These are phyloP conservation scores for Azolla pinnata DNA, from an alignment of 75 land plant species.

Conservation along the genomic window DNA sequence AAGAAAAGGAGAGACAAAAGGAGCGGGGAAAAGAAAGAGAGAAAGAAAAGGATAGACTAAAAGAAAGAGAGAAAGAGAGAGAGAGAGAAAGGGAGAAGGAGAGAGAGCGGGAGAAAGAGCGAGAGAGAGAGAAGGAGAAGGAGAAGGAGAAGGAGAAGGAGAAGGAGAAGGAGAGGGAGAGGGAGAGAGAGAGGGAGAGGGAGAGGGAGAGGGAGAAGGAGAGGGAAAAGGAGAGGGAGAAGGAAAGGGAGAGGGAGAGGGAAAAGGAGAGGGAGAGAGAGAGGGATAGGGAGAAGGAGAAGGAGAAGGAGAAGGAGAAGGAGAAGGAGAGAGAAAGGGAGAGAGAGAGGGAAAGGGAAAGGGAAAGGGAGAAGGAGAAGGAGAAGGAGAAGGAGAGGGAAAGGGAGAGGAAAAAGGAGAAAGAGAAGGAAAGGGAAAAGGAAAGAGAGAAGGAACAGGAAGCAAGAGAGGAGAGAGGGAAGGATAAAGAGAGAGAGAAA, in stretches of 20 bases:
- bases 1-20: neutral
- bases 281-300: neutral
- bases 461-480: neutral
- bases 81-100: conserved; percentile 5
- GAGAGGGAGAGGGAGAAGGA: neutral
- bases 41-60: neutral
- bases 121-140: too few species aligned
- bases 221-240: conserved; percentile 3
- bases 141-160: too few species aligned
- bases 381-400: neutral
- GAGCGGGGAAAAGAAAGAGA: neutral
- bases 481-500: neutral
- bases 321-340: too few species aligned
- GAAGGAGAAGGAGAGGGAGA: neutral
- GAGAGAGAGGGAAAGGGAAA: neutral
- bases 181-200: neutral
- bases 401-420: neutral
- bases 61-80: conserved; percentile 6
- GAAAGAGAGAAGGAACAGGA: conserved; percentile 3
- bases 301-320: too few species aligned
- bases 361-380: neutral
- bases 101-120: conserved; percentile 4
- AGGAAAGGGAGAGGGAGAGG: conserved; percentile 3
- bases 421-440: conserved; percentile 1
- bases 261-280: conserved; percentile 5